Conservation (phyloP, 257 asterid genomes). For the Solanum tarapatanum region DNA sequence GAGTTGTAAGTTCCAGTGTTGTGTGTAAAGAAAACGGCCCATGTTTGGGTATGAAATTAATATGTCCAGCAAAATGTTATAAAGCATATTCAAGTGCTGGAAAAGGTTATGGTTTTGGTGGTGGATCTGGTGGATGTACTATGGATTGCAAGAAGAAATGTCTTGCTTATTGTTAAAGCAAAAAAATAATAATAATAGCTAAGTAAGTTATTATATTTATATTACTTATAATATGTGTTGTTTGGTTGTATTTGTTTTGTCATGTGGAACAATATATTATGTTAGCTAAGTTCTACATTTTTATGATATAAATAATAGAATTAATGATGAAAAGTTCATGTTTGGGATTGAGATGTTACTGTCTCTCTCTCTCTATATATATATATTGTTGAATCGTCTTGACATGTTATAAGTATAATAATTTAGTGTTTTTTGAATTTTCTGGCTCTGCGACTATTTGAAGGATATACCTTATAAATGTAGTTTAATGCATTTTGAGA, state of each 20-base stretch:
- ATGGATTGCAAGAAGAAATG: constrained; percentile 75
- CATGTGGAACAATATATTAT: background rate
- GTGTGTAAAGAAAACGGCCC: constrained; percentile 65
- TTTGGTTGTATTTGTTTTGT: background rate
- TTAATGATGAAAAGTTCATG: background rate
- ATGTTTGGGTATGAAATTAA: constrained; percentile 59
- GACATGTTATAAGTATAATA: background rate
- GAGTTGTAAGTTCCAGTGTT: constrained; percentile 24
- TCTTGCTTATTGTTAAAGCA: constrained; percentile 43
- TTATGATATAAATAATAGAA: background rate
- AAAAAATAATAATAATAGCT: background rate
- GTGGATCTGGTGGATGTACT: constrained; percentile 91
- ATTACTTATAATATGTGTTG: background rate
- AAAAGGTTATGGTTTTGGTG: constrained; percentile 75
- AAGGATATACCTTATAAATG: background rate
- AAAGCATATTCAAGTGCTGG: constrained; percentile 58
- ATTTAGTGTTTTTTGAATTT: background rate
- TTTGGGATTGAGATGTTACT: background rate
- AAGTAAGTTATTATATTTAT: background rate
- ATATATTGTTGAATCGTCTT: background rate
- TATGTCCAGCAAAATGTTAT: constrained; percentile 84
- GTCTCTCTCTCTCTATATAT: too few species aligned
- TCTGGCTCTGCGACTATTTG: background rate
- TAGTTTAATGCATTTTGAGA: background rate
- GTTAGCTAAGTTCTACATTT: background rate